These are phyloP conservation scores for Alternaria sp. DNA, from an alignment of 2,329 filamentous ascomycete species.

Conservation along the genomic window DNA sequence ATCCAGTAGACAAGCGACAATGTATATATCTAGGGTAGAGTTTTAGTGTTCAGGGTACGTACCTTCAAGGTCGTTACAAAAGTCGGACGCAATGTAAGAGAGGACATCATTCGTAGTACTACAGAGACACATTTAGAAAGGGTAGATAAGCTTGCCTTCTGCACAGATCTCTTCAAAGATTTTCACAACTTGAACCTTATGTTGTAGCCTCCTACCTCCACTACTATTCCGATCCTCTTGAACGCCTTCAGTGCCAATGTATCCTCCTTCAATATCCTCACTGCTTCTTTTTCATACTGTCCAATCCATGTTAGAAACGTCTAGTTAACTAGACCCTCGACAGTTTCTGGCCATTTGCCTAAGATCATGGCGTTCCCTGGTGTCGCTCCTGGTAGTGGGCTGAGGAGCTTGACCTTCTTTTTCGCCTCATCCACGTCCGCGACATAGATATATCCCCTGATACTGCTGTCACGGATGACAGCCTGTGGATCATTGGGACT, in stretches of 20 bases:
- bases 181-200: background rate
- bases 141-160: background rate
- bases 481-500: conserved; percentile 73
- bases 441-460: conserved; percentile 94
- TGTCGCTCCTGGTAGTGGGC: conserved; percentile 82
- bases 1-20: background rate
- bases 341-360: conserved; percentile 86
- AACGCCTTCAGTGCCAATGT: background rate
- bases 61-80: background rate
- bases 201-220: background rate
- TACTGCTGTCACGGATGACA: conserved; percentile 77
- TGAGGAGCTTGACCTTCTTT: conserved; percentile 79
- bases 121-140: background rate
- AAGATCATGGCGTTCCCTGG: conserved; percentile 82
- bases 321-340: conserved; percentile 72
- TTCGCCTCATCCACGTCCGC: conserved; percentile 88
- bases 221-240: background rate
- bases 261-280: background rate
- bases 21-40: background rate
- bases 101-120: background rate
- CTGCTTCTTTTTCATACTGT: background rate
- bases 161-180: background rate
- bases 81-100: background rate
- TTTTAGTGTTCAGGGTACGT: background rate
- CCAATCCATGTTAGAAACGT: background rate